phyloP scores from a whole-genome alignment of 1,284 basidiomycete genomes.

The Cryptococcus neoformans region DNA sequence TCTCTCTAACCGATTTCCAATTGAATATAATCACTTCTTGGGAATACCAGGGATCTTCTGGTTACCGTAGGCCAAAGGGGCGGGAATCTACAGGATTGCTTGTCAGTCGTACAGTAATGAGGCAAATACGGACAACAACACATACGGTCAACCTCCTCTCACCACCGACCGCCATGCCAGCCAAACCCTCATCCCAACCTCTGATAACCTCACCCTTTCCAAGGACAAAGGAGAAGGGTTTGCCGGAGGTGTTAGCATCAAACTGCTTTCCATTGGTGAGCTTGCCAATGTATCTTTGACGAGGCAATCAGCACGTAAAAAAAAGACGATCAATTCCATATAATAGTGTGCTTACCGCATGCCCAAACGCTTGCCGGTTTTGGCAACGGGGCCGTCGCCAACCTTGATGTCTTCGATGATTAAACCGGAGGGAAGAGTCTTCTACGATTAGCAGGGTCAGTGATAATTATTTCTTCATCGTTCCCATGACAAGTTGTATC shows the following conservation, averaged over 20 bases:
- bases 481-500: neutral
- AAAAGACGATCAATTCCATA: neutral
- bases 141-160: constrained; percentile 82
- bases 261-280: constrained; percentile 80
- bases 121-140: neutral
- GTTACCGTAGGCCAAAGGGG: constrained; percentile 55
- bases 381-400: constrained; percentile 78
- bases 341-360: constrained; percentile 61
- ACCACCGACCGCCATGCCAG: constrained; percentile 87
- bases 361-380: constrained; percentile 75
- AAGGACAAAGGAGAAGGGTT: constrained; percentile 83
- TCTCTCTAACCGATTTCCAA: neutral
- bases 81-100: constrained; percentile 33
- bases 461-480: neutral
- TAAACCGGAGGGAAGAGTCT: constrained; percentile 67
- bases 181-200: constrained; percentile 91
- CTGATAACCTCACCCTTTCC: constrained; percentile 90
- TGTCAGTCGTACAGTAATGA: neutral
- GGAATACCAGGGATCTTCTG: constrained; percentile 55
- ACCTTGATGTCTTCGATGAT: constrained; percentile 72
- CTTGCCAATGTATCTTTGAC: constrained; percentile 55
- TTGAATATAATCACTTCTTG: constrained; percentile 38
- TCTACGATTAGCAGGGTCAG: constrained; percentile 30
- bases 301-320: neutral
- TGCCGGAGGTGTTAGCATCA: constrained; percentile 84